Evolutionary conservation across 1,284 basidiomycete species (phyloP), one percentile per base, ranked within the genome.

Genomic region (Takashimella koratensis): DNA sequence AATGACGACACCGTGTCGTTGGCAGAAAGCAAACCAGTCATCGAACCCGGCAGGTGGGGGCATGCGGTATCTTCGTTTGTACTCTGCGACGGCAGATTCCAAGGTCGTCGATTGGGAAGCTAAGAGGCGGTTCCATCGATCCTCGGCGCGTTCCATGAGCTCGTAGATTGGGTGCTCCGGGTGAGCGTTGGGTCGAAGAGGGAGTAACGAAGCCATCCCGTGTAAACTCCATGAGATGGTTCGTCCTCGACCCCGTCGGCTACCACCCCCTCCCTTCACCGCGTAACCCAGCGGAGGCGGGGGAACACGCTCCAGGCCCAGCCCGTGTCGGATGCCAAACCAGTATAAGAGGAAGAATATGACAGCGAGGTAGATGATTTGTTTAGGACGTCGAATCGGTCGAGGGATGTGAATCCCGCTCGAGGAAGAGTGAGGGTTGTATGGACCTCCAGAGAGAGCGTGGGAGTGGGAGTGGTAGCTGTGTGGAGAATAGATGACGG

Each of bases 1-100:
- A 74, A 97, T 83, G 64, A 84, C 83, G 57, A 91, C 85, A 20
- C 82, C 78, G 65, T 87, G 80, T 47, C 83, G 78, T 71, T 81
- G 76, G 26, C 85, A 86, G 73, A 91, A 96, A 46, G 76, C 65
- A 53, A 69, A 79, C 75, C 75, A 76, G 8, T 53, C 53, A 53
- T 77, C 77, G 59, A 78, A 79, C 0, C 77, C 78, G n/a, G 62
- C 60, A 0, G 78, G 78, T 6, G 78, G 77, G 13, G 65, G 47
- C 25, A 78, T 70, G 11, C 69, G 62, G 55, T 84, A 83, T 11
- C 82, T 70, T n/a, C 76, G 70, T 55, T 76, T 75, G 72, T 87
- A 86, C 62, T 84, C 82, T 20, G 66, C 66, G 1, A 81, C 80
- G 3, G 84, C 84, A 45, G 80, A 76, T 19, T 74, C 69, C 4